Conservation (phyloP, 192 early-diverging fungal genomes). For the Dissophora globulifera region DNA sequence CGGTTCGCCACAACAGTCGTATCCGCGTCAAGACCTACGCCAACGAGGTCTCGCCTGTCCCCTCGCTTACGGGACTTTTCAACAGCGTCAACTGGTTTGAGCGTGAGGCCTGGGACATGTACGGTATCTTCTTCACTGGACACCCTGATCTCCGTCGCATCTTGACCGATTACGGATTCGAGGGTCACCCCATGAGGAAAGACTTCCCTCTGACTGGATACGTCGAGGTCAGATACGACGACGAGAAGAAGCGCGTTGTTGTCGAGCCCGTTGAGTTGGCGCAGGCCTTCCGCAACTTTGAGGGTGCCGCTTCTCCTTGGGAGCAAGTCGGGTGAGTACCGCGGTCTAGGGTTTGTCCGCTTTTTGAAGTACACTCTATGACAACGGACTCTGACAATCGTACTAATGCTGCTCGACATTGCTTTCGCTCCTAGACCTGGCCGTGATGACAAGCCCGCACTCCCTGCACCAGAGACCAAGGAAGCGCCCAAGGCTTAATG, state of each 20-base stretch:
- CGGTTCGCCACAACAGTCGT: slow-evolving; percentile 88
- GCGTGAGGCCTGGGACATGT: slow-evolving; percentile 99
- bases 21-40: slow-evolving; percentile 98
- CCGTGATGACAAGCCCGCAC: slow-evolving; percentile 54
- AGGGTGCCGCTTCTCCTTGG: slow-evolving; percentile 93
- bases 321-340: slow-evolving; percentile 74
- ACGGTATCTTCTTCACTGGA: slow-evolving; percentile 93
- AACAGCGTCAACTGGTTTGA: slow-evolving; percentile 96
- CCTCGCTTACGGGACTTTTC: slow-evolving; percentile 83
- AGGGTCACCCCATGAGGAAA: slow-evolving; percentile 94
- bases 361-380: too few relatives aligned
- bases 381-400: too few relatives aligned
- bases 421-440: slow-evolving; percentile 47
- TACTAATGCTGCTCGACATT: too few relatives aligned
- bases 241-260: slow-evolving; percentile 97
- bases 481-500: slow-evolving; percentile 52
- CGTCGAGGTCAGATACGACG: slow-evolving; percentile 98
- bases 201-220: slow-evolving; percentile 99
- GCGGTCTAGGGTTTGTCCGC: not conserved
- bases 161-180: slow-evolving; percentile 98
- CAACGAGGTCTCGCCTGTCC: slow-evolving; percentile 90
- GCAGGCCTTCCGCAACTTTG: slow-evolving; percentile 96
- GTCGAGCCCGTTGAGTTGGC: slow-evolving; percentile 95
- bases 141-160: slow-evolving; percentile 98
- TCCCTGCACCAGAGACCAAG: slow-evolving; percentile 48